Evolutionary conservation across 805 yeast genomes (phyloP).

Genomic region (Candida nemodendra): DNA sequence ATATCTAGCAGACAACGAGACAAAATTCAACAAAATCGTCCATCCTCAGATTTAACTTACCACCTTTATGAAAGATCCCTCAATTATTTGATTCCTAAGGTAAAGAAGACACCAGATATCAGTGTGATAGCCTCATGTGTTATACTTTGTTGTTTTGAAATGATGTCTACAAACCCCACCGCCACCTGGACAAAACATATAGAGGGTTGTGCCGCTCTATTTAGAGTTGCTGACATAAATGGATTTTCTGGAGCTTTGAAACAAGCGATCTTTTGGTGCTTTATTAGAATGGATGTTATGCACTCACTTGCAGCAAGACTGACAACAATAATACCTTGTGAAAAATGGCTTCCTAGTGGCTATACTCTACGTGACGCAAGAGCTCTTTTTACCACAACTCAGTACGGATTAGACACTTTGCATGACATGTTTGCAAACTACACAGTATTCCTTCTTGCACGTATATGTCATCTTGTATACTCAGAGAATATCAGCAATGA

Average conservation of each 20-base stretch:
- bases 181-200: constrained; percentile 40
- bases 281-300: constrained; percentile 43
- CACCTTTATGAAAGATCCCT: constrained; percentile 17
- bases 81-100: constrained; percentile 22
- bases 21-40: constrained; percentile 10
- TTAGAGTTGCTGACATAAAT: constrained; percentile 36
- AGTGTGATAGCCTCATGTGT: constrained; percentile 24
- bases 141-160: constrained; percentile 37
- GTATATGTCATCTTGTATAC: constrained; percentile 36
- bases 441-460: constrained; percentile 37
- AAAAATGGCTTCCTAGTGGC: constrained; percentile 35
- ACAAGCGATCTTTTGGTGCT: constrained; percentile 42
- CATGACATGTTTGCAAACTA: constrained; percentile 40
- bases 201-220: constrained; percentile 41
- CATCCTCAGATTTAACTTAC: constrained; percentile 19
- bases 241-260: constrained; percentile 38
- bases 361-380: constrained; percentile 22
- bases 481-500: constrained; percentile 14
- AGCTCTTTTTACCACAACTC: constrained; percentile 20
- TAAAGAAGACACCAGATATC: constrained; percentile 14
- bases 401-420: constrained; percentile 14
- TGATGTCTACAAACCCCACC: constrained; percentile 40
- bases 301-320: constrained; percentile 40
- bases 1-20: constrained; percentile 22
- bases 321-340: constrained; percentile 35